Base-by-base conservation (phyloP, 768 basidiomycete species). In the Postia placenta region DNA sequence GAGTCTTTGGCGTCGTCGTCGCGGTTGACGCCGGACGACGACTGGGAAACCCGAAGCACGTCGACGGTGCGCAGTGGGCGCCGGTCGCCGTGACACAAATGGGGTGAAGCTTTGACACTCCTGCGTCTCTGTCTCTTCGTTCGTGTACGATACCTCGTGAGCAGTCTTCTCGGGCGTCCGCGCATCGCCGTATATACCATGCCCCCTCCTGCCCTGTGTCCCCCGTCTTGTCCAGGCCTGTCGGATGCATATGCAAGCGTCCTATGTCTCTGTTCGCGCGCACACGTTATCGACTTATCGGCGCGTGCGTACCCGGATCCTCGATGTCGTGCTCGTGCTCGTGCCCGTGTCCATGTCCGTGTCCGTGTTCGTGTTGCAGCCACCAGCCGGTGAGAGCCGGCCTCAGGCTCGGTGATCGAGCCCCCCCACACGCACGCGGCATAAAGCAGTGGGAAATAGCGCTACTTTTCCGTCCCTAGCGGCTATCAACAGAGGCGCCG, bases 41-140 rank as follows among this genome's bases (percentile, higher is more conserved):
- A 63, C 41, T 62, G 60, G 61, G 62, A 60, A 26, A 55, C 49
- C 45, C 50, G 38, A 45, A 59, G 60, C 49, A 58, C 55, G 28
- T 58, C 59, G 23, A 55, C 55, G n/a, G 55, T 54, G 28, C 17
- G 47, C 11, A 48, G 47, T 38, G 47, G 37, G 27, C 30, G n/a
- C 12, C 30, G 30, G 9, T 7, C 30, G 9, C 12, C 38, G 19
- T 39, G 38, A 20, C 38, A 39, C 38, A 9, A 9, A 7, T 39
- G 30, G 30, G 30, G 30, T 15, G 30, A 33, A 15, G 15, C 30
- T 33, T 15, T 33, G 30, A 33, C 30, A 33, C 15, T 15, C 9
- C 15, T 7, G 30, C 30, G 30, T 33, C 15, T 33, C 30, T 15
- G 7, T 33, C 30, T 33, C 30, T 33, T 7, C 30, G 7, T 33